Base-by-base conservation (phyloP, 1,284 basidiomycete species). In the Apiotrichum siamense region DNA sequence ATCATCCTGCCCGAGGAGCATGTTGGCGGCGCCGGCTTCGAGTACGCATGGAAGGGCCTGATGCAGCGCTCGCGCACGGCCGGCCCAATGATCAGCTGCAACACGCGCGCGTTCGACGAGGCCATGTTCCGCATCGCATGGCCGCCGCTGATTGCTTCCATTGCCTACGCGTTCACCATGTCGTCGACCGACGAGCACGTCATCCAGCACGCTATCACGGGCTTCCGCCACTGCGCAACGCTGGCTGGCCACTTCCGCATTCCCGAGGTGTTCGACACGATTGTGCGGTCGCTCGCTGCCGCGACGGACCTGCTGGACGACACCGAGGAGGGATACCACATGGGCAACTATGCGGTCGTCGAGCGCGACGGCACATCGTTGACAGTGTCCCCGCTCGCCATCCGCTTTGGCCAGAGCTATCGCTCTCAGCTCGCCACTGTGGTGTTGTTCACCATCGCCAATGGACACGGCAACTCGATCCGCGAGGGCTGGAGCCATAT, bases 1-100 rank as follows among this genome's bases (percentile, higher is more conserved):
- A 97, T 98, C 56, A 82, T 98, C 44, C 88, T 98, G 84, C 94
- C 96, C 0, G 93, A 98, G 74, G 96, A 99, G 67, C 96, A 98
- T 66, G 87, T 85, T 5, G 96, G 96, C 2, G 90, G 93, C 70
- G 81, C 96, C 33, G 96, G 96, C 1, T 99, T 99, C 69, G 96
- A 98, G 64, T 97, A 96, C 68, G 90, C 94, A 7, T 99, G 96
- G 96, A 97, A 97, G 72, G 91, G 96, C 63, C 77, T 99, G 25
- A 79, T 97, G 44, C 76, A 85, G 42, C 82, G 92, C 32, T 85
- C 92, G 39, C 80, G 87, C 37, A 82, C 84, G 58, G 82, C 88
- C 50, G 88, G 88, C 41, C 77, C 81, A 32, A 81, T 90, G 65
- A 80, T 91, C 71, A 80, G 83, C 37, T 88, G 85, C 76, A 87